Evolutionary conservation across 352 stramenopile genomes (phyloP), one percentile per base, ranked within the genome.

Genomic region (Phytophthora litchii): DNA sequence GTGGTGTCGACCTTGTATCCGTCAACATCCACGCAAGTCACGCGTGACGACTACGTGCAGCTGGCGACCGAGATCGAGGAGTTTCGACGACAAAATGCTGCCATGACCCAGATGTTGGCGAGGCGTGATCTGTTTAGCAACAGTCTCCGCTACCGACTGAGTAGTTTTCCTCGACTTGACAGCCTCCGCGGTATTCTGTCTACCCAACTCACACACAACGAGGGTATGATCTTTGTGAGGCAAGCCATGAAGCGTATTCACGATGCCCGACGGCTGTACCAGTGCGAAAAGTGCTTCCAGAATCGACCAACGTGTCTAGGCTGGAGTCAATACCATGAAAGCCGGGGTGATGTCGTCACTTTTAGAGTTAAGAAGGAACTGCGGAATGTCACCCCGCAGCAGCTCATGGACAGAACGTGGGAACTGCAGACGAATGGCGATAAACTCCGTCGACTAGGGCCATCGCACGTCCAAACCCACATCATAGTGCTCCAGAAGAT

Each of bases 91-190:
- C 66, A 65, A 32, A 82, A 85, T 16, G 70, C 70, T 11, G 52
- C 38, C 3, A 72, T 85, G 54, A 40, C 52, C 3, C 41, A 70
- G 1, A 31, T 73, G n/a, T 35, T 85, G 6, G 47, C 64, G 9
- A 55, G 64, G 52, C 56, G 64, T 13, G 75, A 82, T 40, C 61
- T 82, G 5, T 80, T 81, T 31, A 67, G 70, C 49, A 80, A 76
- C 46, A 67, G 72, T 42, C 58, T 74, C 31, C 70, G 74, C 43
- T 75, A 82, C 31, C 59, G 76, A 6, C 44, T 85, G 35, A 36
- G 64, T 1, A 64, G 64, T 3, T 67, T 76, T 14, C 23, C 32
- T n/a, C 40, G 47, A 0, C 12, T 41, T 6, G 43, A 31, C 21
- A 36, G 43, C 50, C 45, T 23, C 16, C 29, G 23, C 23, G 29